Conservation (phyloP, 306 rosid species). For the Clitoria ternatea region DNA sequence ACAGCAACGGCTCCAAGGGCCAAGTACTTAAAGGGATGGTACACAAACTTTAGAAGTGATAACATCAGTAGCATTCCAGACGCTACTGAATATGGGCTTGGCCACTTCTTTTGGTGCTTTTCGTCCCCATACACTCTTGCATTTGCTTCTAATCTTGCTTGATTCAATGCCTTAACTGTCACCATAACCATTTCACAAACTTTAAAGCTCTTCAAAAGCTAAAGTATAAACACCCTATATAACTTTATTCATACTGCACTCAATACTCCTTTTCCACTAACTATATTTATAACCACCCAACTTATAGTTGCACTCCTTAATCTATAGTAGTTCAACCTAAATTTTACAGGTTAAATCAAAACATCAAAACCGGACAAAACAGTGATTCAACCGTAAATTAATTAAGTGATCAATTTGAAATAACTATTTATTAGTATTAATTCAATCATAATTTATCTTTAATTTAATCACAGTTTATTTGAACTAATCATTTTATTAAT, state of each 20-base stretch:
- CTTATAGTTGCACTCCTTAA: background rate
- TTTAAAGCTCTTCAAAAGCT: no score
- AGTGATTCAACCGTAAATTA: no score
- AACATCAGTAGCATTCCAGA: constrained; percentile 57
- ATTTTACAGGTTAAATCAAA: no score
- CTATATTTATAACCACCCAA: background rate
- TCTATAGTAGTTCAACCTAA: background rate
- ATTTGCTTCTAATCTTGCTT: constrained; percentile 78
- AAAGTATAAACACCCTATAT: background rate
- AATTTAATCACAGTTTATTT: no score
- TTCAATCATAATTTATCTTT: no score
- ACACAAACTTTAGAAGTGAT: constrained; percentile 58
- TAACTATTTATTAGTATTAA: no score
- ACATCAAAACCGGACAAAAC: no score
- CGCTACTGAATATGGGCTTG: constrained; percentile 63
- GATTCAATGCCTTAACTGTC: constrained; percentile 81
- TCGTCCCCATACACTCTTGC: constrained; percentile 53
- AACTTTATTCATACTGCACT: constrained; percentile 10
- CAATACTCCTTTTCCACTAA: background rate
- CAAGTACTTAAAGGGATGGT: constrained; percentile 48
- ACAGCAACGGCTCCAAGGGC: constrained; percentile 75
- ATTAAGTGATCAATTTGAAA: no score
- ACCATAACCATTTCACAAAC: background rate
- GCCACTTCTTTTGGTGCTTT: constrained; percentile 58
- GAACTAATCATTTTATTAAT: no score